phyloP scores from a whole-genome alignment of 495 filamentous ascomycete genomes.

The Podospora pseudocomata region DNA sequence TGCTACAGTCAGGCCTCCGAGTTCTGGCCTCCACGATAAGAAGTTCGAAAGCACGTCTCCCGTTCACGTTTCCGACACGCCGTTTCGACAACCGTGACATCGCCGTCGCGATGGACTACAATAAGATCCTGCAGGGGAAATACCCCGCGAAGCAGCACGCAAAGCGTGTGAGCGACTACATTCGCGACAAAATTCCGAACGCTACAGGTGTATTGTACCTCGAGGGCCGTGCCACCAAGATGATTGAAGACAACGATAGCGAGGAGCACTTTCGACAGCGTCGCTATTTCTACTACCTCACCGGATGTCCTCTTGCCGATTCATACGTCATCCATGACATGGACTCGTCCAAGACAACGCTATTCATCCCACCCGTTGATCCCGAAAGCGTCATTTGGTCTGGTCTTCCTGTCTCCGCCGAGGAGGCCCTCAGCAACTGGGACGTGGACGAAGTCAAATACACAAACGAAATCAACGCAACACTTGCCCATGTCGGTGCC shows the following conservation, averaged over 20 bases:
- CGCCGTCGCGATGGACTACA: slow-evolving; percentile 28
- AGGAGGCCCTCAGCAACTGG: slow-evolving; percentile 71
- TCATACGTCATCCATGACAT: slow-evolving; percentile 80
- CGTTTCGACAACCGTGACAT: slow-evolving; percentile 3
- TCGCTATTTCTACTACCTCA: slow-evolving; percentile 91
- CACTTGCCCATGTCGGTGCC: slow-evolving; percentile 48
- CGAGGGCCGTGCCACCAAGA: slow-evolving; percentile 72
- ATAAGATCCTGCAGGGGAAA: slow-evolving; percentile 57
- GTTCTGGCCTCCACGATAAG: not conserved
- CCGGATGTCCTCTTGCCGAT: slow-evolving; percentile 80
- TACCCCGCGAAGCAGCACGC: slow-evolving; percentile 96
- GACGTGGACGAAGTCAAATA: slow-evolving; percentile 77
- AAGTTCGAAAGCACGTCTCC: not conserved
- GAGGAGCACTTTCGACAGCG: slow-evolving; percentile 79
- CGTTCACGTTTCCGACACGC: not conserved
- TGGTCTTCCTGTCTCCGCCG: slow-evolving; percentile 71
- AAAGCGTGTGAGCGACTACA: slow-evolving; percentile 71
- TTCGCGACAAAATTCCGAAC: slow-evolving; percentile 57
- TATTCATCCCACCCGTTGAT: slow-evolving; percentile 89
- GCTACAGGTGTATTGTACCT: slow-evolving; percentile 73
- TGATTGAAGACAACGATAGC: slow-evolving; percentile 82
- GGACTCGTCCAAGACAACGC: slow-evolving; percentile 63
- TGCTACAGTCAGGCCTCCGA: not conserved
- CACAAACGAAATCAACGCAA: slow-evolving; percentile 65
- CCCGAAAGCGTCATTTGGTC: slow-evolving; percentile 94